A percentile compares a stretch with the other conserved stretches of the same genome.
Conservation (phyloP, 306 rosid genomes). For the Trifolium repens region DNA sequence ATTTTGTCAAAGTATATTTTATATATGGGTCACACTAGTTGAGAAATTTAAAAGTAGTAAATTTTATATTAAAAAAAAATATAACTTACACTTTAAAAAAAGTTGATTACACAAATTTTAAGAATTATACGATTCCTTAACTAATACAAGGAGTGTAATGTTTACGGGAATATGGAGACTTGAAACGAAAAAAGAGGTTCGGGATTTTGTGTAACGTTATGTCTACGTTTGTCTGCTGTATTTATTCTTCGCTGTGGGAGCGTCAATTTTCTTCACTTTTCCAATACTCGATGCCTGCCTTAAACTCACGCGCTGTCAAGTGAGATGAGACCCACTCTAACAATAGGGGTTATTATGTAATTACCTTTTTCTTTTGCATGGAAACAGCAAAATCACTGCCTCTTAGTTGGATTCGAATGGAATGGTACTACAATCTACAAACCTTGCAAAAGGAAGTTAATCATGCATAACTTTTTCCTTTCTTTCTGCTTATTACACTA, state of each 20-base stretch:
- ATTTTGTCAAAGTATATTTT: too few species aligned
- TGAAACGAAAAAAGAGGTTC: constrained; percentile 29
- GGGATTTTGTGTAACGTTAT: constrained; percentile 46
- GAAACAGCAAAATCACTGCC: constrained; percentile 32
- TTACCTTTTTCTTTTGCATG: not conserved
- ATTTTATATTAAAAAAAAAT: too few species aligned
- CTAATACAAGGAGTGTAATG: too few species aligned
- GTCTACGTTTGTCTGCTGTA: constrained; percentile 59
- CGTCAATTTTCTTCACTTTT: constrained; percentile 36
- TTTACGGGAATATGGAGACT: constrained; percentile 31
- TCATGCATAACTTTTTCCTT: constrained; percentile 34
- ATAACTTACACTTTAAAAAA: too few species aligned
- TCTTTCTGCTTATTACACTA: constrained; percentile 22
- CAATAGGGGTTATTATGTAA: not conserved
- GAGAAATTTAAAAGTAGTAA: too few species aligned
- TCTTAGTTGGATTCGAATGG: not conserved
- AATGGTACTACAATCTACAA: not conserved
- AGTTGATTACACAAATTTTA: too few species aligned
- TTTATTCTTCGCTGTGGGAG: constrained; percentile 29
- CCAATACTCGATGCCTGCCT: not conserved
- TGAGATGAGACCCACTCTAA: too few species aligned
- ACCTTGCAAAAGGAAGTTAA: constrained; percentile 33
- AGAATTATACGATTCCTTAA: too few species aligned
- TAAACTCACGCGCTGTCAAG: constrained; percentile 27
- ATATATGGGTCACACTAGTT: too few species aligned